Conservation (phyloP, 495 filamentous ascomycete species). For the Aspergillus wentii region DNA sequence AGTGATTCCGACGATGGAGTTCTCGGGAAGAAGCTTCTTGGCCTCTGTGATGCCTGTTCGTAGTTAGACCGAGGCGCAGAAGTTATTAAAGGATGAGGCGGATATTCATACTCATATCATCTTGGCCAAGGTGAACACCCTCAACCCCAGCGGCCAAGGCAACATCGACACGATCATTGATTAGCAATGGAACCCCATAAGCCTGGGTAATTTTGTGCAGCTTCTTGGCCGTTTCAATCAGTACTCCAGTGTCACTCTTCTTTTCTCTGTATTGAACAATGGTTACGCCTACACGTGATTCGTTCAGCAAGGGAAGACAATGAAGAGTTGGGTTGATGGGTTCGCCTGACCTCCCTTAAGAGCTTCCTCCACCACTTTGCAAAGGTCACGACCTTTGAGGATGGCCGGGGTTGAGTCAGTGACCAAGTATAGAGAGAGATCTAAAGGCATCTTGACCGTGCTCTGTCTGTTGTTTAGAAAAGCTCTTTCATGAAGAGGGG, state of each 20-base stretch:
- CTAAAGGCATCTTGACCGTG: conserved; percentile 37
- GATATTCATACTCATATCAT: conserved; percentile 70
- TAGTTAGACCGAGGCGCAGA: conserved; percentile 1
- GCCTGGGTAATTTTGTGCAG: conserved; percentile 64
- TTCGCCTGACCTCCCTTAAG: conserved; percentile 64
- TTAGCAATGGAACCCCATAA: conserved; percentile 75
- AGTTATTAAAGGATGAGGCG: conserved; percentile 3
- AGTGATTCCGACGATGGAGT: conserved; percentile 69
- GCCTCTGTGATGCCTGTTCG: conserved; percentile 56
- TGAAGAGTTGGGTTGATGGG: not conserved
- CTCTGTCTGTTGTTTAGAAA: too few species aligned
- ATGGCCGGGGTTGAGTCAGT: conserved; percentile 85
- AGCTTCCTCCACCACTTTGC: conserved; percentile 69
- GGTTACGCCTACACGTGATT: conserved; percentile 56
- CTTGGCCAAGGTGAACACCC: conserved; percentile 91
- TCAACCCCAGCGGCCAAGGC: conserved; percentile 81
- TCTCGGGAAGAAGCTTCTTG: conserved; percentile 64
- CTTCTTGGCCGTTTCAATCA: conserved; percentile 64
- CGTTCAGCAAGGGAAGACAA: conserved; percentile 12
- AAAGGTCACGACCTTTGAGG: conserved; percentile 64
- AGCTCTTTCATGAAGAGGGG: not conserved
- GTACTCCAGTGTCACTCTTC: conserved; percentile 65
- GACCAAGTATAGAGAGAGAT: conserved; percentile 79
- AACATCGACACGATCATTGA: conserved; percentile 95
- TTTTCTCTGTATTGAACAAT: conserved; percentile 92